A percentile compares a stretch with the other conserved stretches of the same genome.
These are phyloP conservation scores for Aspergillus texensis DNA, from an alignment of 2,329 filamentous ascomycete genomes.

Conservation along the genomic window DNA sequence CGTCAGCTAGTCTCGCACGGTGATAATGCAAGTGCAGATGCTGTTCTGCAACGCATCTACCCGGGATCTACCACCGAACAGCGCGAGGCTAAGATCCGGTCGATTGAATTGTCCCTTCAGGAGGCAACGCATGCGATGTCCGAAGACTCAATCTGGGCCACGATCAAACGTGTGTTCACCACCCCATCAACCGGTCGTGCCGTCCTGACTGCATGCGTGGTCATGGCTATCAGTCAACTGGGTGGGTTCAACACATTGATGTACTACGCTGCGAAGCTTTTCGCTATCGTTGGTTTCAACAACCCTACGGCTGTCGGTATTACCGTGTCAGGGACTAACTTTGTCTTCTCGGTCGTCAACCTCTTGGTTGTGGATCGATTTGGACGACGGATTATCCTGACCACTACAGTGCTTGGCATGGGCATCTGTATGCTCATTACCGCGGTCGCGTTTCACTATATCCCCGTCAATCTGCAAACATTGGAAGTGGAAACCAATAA, in stretches of 20 bases:
- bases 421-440: neutral
- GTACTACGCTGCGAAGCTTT: neutral
- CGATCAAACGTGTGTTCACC: neutral
- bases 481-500: neutral
- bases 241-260: neutral
- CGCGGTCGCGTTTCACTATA: neutral
- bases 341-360: neutral
- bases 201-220: slow-evolving; percentile 2
- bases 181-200: neutral
- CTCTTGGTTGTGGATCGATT: slow-evolving; percentile 2
- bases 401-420: neutral
- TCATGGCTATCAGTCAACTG: slow-evolving; percentile 1
- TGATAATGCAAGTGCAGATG: neutral
- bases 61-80: neutral
- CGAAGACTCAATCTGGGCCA: neutral
- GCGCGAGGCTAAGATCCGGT: neutral
- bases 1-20: neutral
- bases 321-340: neutral
- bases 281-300: neutral
- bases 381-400: neutral
- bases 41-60: neutral
- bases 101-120: neutral
- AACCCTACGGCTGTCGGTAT: neutral
- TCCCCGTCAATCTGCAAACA: neutral
- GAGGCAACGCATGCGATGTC: neutral